Evolutionary conservation across 257 asterid species (phyloP).

Genomic region (Asclepias syriaca): DNA sequence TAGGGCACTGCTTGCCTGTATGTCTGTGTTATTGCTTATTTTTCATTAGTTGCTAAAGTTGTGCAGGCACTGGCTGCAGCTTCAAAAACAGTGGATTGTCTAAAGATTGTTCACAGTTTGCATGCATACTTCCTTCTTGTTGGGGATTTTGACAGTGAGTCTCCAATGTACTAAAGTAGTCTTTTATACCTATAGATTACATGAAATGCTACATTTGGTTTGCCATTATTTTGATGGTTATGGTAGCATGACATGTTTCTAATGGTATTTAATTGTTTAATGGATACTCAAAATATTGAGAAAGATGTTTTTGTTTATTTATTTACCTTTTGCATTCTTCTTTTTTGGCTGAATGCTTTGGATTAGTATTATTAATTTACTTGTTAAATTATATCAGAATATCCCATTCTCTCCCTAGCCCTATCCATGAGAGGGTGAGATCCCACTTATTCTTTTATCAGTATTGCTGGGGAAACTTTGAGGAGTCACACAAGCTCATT

Average conservation of each 20-base stretch:
- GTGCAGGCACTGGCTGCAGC: conserved; percentile 99
- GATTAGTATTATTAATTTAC: neutral
- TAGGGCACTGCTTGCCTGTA: neutral
- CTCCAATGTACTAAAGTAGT: conserved; percentile 2
- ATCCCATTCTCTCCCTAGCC: neutral
- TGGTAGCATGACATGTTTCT: neutral
- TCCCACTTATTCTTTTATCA: neutral
- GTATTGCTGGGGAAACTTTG: neutral
- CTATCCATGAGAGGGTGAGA: neutral
- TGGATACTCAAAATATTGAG: neutral
- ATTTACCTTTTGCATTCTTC: neutral
- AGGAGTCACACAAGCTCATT: neutral
- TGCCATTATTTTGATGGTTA: neutral
- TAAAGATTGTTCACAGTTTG: conserved; percentile 84
- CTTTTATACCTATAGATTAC: neutral
- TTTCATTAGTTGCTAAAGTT: conserved; percentile 19
- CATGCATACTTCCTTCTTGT: conserved; percentile 86
- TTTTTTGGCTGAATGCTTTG: neutral
- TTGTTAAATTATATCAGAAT: neutral
- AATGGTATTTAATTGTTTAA: neutral
- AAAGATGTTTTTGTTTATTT: neutral
- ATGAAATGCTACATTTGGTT: neutral
- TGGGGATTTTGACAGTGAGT: conserved; percentile 80
- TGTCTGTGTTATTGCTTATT: neutral
- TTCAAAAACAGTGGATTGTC: conserved; percentile 87